Evolutionary conservation across 2,329 filamentous ascomycete genomes (phyloP).

Genomic region (Triangularia setosa): DNA sequence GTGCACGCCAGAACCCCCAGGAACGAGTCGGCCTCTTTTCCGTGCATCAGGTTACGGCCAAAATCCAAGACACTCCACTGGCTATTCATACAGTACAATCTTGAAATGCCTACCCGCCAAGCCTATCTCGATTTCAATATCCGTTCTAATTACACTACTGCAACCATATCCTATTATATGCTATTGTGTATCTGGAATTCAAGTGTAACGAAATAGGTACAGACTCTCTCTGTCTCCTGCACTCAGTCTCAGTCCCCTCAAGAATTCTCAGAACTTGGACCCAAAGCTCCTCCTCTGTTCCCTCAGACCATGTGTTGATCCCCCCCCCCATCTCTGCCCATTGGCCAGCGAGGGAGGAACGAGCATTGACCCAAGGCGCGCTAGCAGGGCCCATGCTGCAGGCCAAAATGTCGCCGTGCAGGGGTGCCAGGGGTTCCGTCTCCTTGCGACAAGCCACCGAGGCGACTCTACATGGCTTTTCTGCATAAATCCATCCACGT

Average conservation of each 20-base stretch:
- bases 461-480: slow-evolving; percentile 8
- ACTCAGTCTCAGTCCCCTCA: too few species aligned
- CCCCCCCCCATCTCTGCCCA: slow-evolving; percentile 1
- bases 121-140: background rate
- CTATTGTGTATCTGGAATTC: too few species aligned
- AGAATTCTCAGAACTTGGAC: background rate
- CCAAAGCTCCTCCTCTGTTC: slow-evolving; percentile 10
- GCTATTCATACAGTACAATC: background rate
- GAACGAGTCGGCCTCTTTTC: slow-evolving; percentile 21
- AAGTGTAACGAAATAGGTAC: too few species aligned
- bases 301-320: slow-evolving; percentile 4
- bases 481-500: slow-evolving; percentile 14
- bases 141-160: background rate
- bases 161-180: background rate
- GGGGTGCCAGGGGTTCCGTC: slow-evolving; percentile 15
- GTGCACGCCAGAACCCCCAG: slow-evolving; percentile 21
- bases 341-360: slow-evolving; percentile 8
- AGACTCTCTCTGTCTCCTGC: too few species aligned
- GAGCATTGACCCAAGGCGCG: slow-evolving; percentile 24
- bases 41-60: slow-evolving; percentile 19
- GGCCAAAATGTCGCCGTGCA: slow-evolving; percentile 22
- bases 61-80: slow-evolving; percentile 22
- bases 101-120: background rate
- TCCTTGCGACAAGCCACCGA: slow-evolving; percentile 4
- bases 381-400: slow-evolving; percentile 21